A percentile compares a stretch with the other conserved stretches of the same genome.
These are phyloP conservation scores for Fusarium floridanum DNA, from an alignment of 2,329 filamentous ascomycete species.

Conservation along the genomic window DNA sequence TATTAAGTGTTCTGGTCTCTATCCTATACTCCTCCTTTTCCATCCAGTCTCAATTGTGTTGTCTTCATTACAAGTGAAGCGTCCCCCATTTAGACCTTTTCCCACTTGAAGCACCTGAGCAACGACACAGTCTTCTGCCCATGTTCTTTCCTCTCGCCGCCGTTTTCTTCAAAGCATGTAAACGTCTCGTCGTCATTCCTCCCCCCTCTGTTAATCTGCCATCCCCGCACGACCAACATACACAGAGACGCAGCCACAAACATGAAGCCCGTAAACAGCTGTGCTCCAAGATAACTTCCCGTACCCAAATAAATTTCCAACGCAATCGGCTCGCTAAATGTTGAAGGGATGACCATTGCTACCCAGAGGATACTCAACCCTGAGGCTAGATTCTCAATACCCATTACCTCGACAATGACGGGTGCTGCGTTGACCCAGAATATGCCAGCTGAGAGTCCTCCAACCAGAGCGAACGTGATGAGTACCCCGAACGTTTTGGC, in stretches of 20 bases:
- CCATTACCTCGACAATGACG: constrained; percentile 21
- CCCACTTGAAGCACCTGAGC: background rate
- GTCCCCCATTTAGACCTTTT: background rate
- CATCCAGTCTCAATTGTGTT: background rate
- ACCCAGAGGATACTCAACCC: constrained; percentile 31
- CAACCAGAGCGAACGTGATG: constrained; percentile 11
- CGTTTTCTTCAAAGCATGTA: background rate
- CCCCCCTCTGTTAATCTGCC: background rate
- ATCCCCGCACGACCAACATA: background rate
- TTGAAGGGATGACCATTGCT: constrained; percentile 10
- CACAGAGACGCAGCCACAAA: constrained; percentile 10
- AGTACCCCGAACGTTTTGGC: constrained; percentile 19
- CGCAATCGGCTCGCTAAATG: constrained; percentile 28
- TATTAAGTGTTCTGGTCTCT: background rate
- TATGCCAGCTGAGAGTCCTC: constrained; percentile 12
- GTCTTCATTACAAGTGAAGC: background rate
- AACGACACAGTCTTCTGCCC: background rate
- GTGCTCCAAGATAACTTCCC: constrained; percentile 25
- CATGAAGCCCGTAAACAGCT: constrained; percentile 27
- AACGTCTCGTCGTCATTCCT: background rate
- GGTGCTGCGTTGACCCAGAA: constrained; percentile 29
- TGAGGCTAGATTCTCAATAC: constrained; percentile 13
- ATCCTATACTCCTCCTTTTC: background rate
- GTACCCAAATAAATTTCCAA: constrained; percentile 19
- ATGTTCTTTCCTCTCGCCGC: background rate